phyloP scores from a whole-genome alignment of 2,329 filamentous ascomycete species.

The Fulvia fulva region DNA sequence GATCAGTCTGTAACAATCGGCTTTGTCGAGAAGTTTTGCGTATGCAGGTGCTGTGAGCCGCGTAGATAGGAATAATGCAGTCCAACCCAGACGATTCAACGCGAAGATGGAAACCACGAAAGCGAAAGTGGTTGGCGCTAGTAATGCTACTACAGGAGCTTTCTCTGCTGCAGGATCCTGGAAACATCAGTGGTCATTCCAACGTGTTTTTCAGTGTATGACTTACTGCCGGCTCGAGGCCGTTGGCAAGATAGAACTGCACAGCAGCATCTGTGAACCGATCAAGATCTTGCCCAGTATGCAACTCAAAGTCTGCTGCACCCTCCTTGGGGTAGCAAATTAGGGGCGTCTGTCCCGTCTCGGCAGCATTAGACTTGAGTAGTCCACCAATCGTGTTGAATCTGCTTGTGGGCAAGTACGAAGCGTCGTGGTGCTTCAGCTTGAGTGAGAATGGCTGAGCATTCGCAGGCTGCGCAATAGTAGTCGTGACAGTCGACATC shows the following conservation, averaged over 20 bases:
- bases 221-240: slow-evolving; percentile 28
- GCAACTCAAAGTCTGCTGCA: slow-evolving; percentile 30
- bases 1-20: slow-evolving; percentile 31
- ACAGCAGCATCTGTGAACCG: slow-evolving; percentile 27
- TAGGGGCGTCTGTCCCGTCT: slow-evolving; percentile 26
- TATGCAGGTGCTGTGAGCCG: slow-evolving; percentile 52
- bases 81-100: slow-evolving; percentile 53
- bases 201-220: background rate
- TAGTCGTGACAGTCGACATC: slow-evolving; percentile 12
- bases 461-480: slow-evolving; percentile 5
- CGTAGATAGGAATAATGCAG: slow-evolving; percentile 53
- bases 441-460: slow-evolving; percentile 10
- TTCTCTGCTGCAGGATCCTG: slow-evolving; percentile 24
- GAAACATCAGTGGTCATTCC: background rate
- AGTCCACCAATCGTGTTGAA: slow-evolving; percentile 34
- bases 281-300: slow-evolving; percentile 28
- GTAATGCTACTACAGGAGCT: slow-evolving; percentile 44
- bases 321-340: slow-evolving; percentile 29
- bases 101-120: slow-evolving; percentile 54
- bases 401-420: slow-evolving; percentile 24
- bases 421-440: slow-evolving; percentile 17
- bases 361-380: slow-evolving; percentile 30
- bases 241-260: slow-evolving; percentile 24
- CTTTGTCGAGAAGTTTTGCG: slow-evolving; percentile 44
- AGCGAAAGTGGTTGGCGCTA: slow-evolving; percentile 53